Percentiles rank a stretch among this genome's conserved stretches.
phyloP scores from a whole-genome alignment of 1,139 yeast genomes.

The Debaryomycetaceae sp. region DNA sequence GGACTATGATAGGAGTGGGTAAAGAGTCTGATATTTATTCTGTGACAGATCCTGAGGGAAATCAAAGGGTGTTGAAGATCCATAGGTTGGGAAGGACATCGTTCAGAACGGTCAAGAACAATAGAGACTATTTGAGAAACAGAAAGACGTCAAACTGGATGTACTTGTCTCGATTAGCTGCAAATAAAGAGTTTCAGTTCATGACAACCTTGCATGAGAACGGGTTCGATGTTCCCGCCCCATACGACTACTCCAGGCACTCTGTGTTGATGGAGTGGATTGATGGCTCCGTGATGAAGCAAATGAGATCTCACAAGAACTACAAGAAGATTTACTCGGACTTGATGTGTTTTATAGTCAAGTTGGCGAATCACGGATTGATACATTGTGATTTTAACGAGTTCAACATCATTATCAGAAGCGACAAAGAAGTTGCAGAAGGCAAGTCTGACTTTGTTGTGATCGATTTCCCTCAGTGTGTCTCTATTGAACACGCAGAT shows the following conservation, averaged over 20 bases:
- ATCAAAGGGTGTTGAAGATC: slow-evolving; percentile 72
- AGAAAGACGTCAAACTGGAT: slow-evolving; percentile 80
- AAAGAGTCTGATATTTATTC: slow-evolving; percentile 94
- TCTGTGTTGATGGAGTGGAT: slow-evolving; percentile 90
- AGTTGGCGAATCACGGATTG: slow-evolving; percentile 80
- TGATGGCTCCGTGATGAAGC: slow-evolving; percentile 86
- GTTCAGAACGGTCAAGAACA: slow-evolving; percentile 85
- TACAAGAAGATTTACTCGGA: slow-evolving; percentile 73
- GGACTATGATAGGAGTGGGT: slow-evolving; percentile 91
- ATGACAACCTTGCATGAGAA: slow-evolving; percentile 71
- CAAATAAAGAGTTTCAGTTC: slow-evolving; percentile 85
- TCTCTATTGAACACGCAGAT: slow-evolving; percentile 84
- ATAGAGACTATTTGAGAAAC: slow-evolving; percentile 82
- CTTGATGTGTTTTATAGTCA: slow-evolving; percentile 81
- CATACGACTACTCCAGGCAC: slow-evolving; percentile 88
- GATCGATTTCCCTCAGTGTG: slow-evolving; percentile 98
- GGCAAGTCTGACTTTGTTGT: slow-evolving; percentile 72
- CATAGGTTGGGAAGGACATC: slow-evolving; percentile 94
- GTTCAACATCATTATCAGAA: slow-evolving; percentile 85
- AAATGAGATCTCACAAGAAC: slow-evolving; percentile 63
- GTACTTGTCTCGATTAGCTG: slow-evolving; percentile 86
- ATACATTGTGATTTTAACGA: slow-evolving; percentile 98
- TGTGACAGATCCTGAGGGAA: slow-evolving; percentile 69
- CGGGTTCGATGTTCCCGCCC: slow-evolving; percentile 84
- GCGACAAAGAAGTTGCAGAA: slow-evolving; percentile 47